Evolutionary conservation across 805 yeast species (phyloP).

Genomic region (Hanseniaspora guilliermondii): DNA sequence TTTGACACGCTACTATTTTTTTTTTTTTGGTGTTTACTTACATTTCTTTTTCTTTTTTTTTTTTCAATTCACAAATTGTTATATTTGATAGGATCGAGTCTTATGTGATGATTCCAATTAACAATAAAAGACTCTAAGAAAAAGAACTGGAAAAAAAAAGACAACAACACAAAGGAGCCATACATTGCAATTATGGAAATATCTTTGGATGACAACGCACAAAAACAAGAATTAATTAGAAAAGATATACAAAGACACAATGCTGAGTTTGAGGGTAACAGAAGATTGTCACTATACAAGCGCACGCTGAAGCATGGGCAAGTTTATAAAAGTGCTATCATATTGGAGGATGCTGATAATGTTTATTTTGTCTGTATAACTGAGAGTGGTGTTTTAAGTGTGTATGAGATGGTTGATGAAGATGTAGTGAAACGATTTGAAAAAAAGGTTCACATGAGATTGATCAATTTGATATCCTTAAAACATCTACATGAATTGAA

Average conservation of each 20-base stretch:
- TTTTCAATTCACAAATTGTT: no score
- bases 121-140: no score
- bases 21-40: no score
- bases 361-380: not conserved
- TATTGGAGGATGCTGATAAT: not conserved
- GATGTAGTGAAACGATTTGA: not conserved
- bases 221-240: not conserved
- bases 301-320: constrained; percentile 3
- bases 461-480: not conserved
- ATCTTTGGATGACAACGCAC: not conserved
- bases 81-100: no score
- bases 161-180: not conserved
- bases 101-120: no score
- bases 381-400: constrained; percentile 1
- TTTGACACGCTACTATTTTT: no score
- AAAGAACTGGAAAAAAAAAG: no score
- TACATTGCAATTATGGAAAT: not conserved
- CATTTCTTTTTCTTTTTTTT: no score
- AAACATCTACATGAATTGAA: not conserved
- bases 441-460: not conserved
- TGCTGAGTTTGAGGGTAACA: not conserved
- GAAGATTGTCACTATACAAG: not conserved
- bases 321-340: not conserved
- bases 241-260: not conserved
- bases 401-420: not conserved